Evolutionary conservation across 2,329 filamentous ascomycete genomes (phyloP), one percentile per base, ranked within the genome.

Genomic region (Fusarium pseudograminearum): DNA sequence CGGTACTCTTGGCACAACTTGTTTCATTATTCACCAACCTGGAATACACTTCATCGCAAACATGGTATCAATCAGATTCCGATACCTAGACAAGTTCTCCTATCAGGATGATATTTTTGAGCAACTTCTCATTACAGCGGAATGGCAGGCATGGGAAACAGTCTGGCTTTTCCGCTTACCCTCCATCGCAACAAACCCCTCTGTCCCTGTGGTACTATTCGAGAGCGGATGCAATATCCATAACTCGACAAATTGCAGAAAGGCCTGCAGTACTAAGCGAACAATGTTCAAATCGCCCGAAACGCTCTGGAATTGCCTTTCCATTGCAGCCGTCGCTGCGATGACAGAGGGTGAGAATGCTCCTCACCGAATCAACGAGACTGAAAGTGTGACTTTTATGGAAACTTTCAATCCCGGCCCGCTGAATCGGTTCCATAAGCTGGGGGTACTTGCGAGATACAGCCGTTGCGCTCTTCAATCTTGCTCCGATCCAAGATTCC

Each of bases 231-330:
- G 45, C 0, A 26, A 9, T 0, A 7, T 64, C 2, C 20, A 45
- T 0, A 30, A 48, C 2, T 12, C 16, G 1, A 33, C 30, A 0
- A 34, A 63, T 10, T 64, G 58, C 3, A 5, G 4, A 4, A 15
- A 12, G 2, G 53, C 59, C 0, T 64, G 51, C 5, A 20, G n/a
- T 9, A n/a, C n/a, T 4, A 30, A 30, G 2, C 4, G 4, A 18
- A 0, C 2, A 15, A 45, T 70, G 57, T 70, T 70, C n/a, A 24
- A 28, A 0, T 59, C 26, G 3, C 28, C 67, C 4, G 53, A 57
- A 4, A 70, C 60, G 3, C 11, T 70, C 5, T 67, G 51, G 66
- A 70, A 70, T 42, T 70, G 67, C 0, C 34, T 70, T 0, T 41
- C 67, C 0, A 9, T 70, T 2, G 61, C 67, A 2, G 63, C 62